phyloP scores from a whole-genome alignment of 345 rosid genomes.

The Lagerstroemia speciosa region DNA sequence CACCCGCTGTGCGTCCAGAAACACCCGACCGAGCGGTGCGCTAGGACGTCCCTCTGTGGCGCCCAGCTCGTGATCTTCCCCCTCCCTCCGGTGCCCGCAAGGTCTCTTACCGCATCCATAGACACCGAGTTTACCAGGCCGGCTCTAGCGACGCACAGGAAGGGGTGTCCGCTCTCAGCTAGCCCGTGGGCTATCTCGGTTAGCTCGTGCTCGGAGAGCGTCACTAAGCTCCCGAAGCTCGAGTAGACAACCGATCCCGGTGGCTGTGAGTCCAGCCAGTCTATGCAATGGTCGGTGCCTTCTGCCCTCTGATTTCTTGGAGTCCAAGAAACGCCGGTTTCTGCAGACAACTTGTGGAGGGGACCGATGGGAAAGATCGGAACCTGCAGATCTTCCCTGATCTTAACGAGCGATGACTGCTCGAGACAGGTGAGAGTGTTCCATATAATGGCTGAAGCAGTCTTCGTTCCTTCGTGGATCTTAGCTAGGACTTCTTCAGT shows the following conservation, averaged over 20 bases:
- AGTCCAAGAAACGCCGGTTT: neutral
- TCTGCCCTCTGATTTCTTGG: neutral
- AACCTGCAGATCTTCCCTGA: neutral
- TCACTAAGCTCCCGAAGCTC: conserved; percentile 10
- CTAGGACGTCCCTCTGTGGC: conserved; percentile 17
- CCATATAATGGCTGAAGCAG: conserved; percentile 12
- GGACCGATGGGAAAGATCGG: conserved; percentile 16
- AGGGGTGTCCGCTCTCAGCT: conserved; percentile 18
- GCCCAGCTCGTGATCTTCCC: conserved; percentile 27
- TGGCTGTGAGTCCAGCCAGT: conserved; percentile 13
- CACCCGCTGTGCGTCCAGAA: conserved; percentile 12
- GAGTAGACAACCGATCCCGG: conserved; percentile 10
- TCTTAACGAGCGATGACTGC: neutral
- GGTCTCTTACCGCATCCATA: neutral
- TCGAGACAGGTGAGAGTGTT: conserved; percentile 13
- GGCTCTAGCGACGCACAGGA: conserved; percentile 22
- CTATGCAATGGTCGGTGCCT: neutral
- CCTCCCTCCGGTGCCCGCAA: conserved; percentile 14
- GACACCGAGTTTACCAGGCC: conserved; percentile 8
- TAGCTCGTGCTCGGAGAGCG: neutral
- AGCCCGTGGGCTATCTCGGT: conserved; percentile 22
- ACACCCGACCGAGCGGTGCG: conserved; percentile 3
- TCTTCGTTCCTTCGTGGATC: conserved; percentile 9
- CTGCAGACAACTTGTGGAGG: conserved; percentile 5
- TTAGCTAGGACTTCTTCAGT: conserved; percentile 5